phyloP scores from a whole-genome alignment of 2,329 filamentous ascomycete species.

The Fusarium pininemorale region DNA sequence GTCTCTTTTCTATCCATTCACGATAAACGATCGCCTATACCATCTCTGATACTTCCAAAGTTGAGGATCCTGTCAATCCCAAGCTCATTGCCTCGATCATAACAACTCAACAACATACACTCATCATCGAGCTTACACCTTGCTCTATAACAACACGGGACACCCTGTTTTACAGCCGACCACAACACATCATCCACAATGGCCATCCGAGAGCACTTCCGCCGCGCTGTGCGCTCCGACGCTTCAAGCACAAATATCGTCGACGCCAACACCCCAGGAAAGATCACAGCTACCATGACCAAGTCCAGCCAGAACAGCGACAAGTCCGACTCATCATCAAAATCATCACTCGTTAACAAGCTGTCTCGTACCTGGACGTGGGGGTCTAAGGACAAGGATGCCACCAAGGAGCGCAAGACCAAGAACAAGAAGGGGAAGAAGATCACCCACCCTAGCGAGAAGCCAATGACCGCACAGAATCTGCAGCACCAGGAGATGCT shows the following conservation, averaged over 20 bases:
- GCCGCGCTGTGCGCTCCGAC: constrained; percentile 52
- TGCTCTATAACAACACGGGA: constrained; percentile 1
- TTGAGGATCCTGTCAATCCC: constrained; percentile 15
- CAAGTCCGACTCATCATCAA: constrained; percentile 43
- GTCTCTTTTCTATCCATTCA: constrained; percentile 11
- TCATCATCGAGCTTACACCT: constrained; percentile 2
- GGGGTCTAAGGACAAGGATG: constrained; percentile 42
- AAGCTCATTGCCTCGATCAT: constrained; percentile 5
- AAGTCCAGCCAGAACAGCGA: constrained; percentile 43
- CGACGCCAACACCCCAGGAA: constrained; percentile 44
- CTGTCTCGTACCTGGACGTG: constrained; percentile 47
- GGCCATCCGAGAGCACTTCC: constrained; percentile 55
- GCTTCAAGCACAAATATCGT: constrained; percentile 45
- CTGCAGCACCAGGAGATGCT: constrained; percentile 59
- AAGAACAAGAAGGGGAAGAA: constrained; percentile 43
- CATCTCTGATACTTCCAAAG: neutral
- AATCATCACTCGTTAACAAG: constrained; percentile 43
- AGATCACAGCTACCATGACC: constrained; percentile 42
- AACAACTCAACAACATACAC: neutral
- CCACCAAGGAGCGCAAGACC: constrained; percentile 43
- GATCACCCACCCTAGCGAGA: constrained; percentile 54
- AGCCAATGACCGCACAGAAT: constrained; percentile 56
- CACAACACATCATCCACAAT: constrained; percentile 42
- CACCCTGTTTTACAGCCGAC: neutral
- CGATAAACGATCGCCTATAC: constrained; percentile 19